Evolutionary conservation across 305 asterid species (phyloP).

Genomic region (Fraxinus xanthoxyloides): DNA sequence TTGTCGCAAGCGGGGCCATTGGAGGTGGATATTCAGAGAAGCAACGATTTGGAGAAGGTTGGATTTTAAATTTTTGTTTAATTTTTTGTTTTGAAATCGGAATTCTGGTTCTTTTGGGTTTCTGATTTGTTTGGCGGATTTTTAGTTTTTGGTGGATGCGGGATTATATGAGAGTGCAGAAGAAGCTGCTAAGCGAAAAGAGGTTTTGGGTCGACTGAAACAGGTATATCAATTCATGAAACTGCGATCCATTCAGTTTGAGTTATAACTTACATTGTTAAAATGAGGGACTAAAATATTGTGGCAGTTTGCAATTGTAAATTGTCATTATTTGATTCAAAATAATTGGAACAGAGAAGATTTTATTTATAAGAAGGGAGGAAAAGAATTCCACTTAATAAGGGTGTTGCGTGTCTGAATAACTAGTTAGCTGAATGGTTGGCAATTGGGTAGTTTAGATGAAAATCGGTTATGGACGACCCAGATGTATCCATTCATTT

Average conservation of each 20-base stretch:
- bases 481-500: neutral
- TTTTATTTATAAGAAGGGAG: neutral
- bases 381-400: neutral
- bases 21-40: constrained; percentile 61
- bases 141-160: constrained; percentile 66
- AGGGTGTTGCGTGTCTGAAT: neutral
- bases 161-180: constrained; percentile 75
- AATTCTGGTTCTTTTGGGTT: constrained; percentile 2
- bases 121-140: constrained; percentile 15
- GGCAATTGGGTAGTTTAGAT: neutral
- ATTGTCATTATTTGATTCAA: neutral
- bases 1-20: constrained; percentile 29
- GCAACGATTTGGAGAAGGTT: constrained; percentile 78
- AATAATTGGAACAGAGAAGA: neutral
- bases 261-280: neutral
- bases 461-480: neutral
- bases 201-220: constrained; percentile 60
- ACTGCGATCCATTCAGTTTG: neutral
- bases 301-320: neutral
- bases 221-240: constrained; percentile 42
- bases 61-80: neutral
- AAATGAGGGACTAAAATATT: neutral
- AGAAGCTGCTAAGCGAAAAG: constrained; percentile 69
- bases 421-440: neutral
- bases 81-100: neutral